Evolutionary conservation across 805 yeast species (phyloP).

Genomic region (Scheffersomyces lignosus): DNA sequence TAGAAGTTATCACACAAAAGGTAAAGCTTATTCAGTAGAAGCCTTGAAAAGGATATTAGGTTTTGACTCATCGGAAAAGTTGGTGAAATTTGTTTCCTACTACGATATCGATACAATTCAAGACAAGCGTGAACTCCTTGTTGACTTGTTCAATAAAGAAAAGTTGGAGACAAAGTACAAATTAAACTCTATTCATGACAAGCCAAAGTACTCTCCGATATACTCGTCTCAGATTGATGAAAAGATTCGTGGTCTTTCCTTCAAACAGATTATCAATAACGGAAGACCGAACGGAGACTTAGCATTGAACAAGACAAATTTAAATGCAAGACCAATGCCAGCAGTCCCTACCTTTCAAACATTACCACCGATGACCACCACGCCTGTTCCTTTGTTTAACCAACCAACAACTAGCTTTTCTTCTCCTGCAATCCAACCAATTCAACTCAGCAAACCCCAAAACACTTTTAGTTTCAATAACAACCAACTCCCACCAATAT

Average conservation of each 20-base stretch:
- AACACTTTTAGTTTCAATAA: too few relatives aligned
- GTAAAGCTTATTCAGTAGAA: constrained; percentile 59
- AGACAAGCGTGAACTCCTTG: constrained; percentile 24
- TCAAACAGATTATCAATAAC: constrained; percentile 30
- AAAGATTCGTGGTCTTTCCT: constrained; percentile 21
- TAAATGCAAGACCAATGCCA: neutral
- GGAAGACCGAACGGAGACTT: constrained; percentile 33
- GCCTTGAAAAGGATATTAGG: constrained; percentile 55
- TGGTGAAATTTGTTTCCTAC: constrained; percentile 58
- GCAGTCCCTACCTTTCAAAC: neutral
- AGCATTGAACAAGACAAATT: constrained; percentile 1
- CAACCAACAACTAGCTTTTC: neutral
- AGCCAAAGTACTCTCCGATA: constrained; percentile 37
- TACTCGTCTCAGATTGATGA: constrained; percentile 32
- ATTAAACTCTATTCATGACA: constrained; percentile 36
- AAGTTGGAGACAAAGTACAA: constrained; percentile 41
- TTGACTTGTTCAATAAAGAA: constrained; percentile 44
- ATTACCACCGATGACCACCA: too few relatives aligned
- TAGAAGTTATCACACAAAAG: constrained; percentile 65
- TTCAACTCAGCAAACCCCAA: neutral
- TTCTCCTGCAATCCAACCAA: neutral
- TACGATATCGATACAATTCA: constrained; percentile 53
- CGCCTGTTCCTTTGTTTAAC: too few relatives aligned
- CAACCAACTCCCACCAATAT: neutral
- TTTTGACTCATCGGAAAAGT: constrained; percentile 60